Conservation (phyloP, 345 rosid species). For the Angophora floribunda region DNA sequence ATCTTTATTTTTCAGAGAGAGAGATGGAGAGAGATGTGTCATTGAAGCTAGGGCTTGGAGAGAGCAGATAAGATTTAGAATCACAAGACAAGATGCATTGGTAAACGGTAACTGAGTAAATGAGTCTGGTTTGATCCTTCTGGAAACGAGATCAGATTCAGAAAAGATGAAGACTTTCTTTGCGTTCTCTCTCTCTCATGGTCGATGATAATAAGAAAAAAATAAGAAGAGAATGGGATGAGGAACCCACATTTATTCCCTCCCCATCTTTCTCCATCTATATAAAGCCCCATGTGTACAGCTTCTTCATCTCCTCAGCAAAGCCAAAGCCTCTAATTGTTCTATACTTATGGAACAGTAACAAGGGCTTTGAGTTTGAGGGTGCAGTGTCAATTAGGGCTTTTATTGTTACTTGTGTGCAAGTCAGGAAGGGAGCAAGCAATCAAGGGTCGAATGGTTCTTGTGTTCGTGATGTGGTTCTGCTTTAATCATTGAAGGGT, state of each 20-base stretch:
- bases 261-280: not conserved
- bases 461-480: not conserved
- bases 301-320: not conserved
- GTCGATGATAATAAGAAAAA: not conserved
- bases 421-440: not conserved
- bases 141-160: not conserved
- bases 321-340: not conserved
- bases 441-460: not conserved
- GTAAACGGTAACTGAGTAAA: not conserved
- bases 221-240: not conserved
- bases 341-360: too few relatives aligned
- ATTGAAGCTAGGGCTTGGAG: not conserved
- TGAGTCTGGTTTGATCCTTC: not conserved
- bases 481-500: not conserved
- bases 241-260: not conserved
- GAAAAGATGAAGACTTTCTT: not conserved
- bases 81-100: not conserved
- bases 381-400: not conserved
- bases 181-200: not conserved
- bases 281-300: not conserved
- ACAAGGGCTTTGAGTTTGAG: not conserved
- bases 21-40: not conserved
- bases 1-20: not conserved
- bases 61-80: not conserved
- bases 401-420: not conserved